Evolutionary conservation across 116 monocot species (phyloP), one percentile per base, ranked within the genome.

Genomic region (Iris pallida): DNA sequence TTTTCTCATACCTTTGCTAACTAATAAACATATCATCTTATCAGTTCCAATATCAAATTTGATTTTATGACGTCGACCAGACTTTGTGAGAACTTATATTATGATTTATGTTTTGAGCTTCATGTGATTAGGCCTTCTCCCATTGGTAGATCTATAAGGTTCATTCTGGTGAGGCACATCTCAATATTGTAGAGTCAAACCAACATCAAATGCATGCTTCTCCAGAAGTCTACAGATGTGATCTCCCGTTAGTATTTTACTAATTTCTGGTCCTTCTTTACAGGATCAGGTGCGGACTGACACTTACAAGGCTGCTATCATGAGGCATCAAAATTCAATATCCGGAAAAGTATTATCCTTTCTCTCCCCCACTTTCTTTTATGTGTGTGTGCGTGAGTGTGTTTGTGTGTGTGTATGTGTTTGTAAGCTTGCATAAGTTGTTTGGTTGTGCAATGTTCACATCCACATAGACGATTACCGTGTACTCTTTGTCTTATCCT

Each of bases 261-360:
- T 66, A 74, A 65, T 47, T 2, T 44, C 57, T 57, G 17, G 48
- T 72, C 14, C 10, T 71, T 4, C 47, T 66, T 41, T 8, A 48
- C 68, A 96, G 95, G 95, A 96, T 76, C 84, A 60, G 76, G 89
- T 87, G 42, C 76, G 95, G 40, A 96, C 95, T 61, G 92, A 96
- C 57, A 76, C 95, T 16, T 96, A 96, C 63, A 72, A 77, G 55
- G 59, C 47, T 51, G 88, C 91, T 45, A 88, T 95, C 71, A 79
- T 82, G 75, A 73, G 68, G 45, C 85, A 84, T 77, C 94, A 88
- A 77, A 85, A 80, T 75, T 83, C 53, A n/a, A 90, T 94, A 70
- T 42, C 82, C 69, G 94, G 88, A 66, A 94, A 94, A 71, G 94
- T 94, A 85, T 64, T 30, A 30, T 45, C 19, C 11, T 49, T 16